Base-by-base conservation (phyloP, 2,329 filamentous ascomycete genomes). In the Penicillium sp. region DNA sequence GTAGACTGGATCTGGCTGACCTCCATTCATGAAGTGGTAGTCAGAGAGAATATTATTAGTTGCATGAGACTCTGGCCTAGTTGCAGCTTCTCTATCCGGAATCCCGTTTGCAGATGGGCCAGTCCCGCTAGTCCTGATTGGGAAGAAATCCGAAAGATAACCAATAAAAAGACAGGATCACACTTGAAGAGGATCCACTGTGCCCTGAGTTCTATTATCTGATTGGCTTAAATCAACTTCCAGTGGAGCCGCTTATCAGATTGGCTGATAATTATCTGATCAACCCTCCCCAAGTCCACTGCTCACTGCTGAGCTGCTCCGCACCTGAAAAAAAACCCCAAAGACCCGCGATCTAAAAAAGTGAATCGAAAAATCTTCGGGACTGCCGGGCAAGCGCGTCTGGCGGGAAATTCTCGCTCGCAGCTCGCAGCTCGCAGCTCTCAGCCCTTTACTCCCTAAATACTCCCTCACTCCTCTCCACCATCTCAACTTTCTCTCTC, bases 211-310 rank as follows among this genome's bases (percentile, higher is more conserved):
- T 1, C 6, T 12, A 2, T 12, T 17, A 28, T 42, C 3, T 38
- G 22, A 54, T 54, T 54, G 51, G 53, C 17, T 19, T 2, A 33
- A 17, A 47, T n/a, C 13, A 22, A 8, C 33, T 3, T n/a, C 4
- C 4, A 24, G 54, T 56, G 54, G 54, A 15, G 38, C 15, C 37
- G 12, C 1, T 56, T 56, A 56, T 56, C 54, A 47, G 54, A 56
- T 56, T 56, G 54, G 44, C 38, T 47, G 28, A 37, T 24, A 44
- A 56, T 56, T 56, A 56, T 56, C 54, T 56, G 54, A 56, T 56
- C 42, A 40, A 44, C 6, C 38, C 17, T 12, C 47, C 17, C 35
- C 26, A 28, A 28, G 28, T 28, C 28, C 28, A 28, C 28, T 7
- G 7, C 28, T 7, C n/a, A 28, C 28, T 28, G 28, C 6, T 28